Evolutionary conservation across 2,329 filamentous ascomycete species (phyloP).

Genomic region (Aureobasidium namibiae): DNA sequence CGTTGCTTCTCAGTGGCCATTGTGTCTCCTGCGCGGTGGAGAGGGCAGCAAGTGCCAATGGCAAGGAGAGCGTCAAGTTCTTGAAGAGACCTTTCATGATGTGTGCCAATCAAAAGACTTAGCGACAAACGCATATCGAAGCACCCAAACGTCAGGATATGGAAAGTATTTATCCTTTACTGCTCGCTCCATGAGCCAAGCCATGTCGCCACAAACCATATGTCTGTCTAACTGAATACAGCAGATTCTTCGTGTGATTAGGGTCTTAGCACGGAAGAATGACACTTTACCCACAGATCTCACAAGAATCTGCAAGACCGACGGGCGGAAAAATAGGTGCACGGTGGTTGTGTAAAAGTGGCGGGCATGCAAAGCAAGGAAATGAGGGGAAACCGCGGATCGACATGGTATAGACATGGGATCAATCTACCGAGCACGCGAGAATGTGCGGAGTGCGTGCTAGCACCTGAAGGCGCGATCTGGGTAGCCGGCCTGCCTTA

Average conservation of each 20-base stretch:
- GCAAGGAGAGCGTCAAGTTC: not conserved
- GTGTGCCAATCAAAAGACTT: not conserved
- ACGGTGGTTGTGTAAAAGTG: not conserved
- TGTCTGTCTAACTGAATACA: not conserved
- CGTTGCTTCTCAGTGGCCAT: constrained; percentile 12
- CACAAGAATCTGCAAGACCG: not conserved
- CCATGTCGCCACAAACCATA: not conserved
- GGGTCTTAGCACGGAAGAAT: constrained; percentile 6
- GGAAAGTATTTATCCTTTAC: not conserved
- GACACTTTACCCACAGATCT: not conserved
- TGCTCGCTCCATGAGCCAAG: not conserved
- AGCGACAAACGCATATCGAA: not conserved
- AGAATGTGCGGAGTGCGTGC: not conserved
- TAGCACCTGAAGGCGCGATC: no score
- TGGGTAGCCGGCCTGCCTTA: no score
- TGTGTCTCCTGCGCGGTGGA: constrained; percentile 5
- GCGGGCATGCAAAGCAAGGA: not conserved
- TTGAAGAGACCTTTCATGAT: constrained; percentile 5
- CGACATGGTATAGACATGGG: not conserved
- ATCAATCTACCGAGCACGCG: not conserved
- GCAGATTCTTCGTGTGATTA: not conserved
- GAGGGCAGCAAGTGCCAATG: not conserved
- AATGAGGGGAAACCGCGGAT: constrained; percentile 9
- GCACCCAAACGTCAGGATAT: not conserved
- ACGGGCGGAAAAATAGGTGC: constrained; percentile 11